Evolutionary conservation across 129 eudicot species (phyloP).

Genomic region (Lonicera japonica): DNA sequence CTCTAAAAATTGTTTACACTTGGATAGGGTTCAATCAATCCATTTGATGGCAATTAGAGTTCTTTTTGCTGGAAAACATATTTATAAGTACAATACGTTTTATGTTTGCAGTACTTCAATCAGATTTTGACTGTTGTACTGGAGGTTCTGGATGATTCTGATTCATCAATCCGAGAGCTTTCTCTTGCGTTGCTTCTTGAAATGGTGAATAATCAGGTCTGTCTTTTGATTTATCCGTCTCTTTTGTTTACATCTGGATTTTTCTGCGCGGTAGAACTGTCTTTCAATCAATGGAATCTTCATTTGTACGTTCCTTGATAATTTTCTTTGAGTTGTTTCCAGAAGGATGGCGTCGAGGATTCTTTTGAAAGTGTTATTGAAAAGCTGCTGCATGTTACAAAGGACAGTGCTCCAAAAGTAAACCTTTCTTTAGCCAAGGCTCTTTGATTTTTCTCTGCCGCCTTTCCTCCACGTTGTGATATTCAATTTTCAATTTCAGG

Average conservation of each 20-base stretch:
- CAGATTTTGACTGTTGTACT: conserved; percentile 85
- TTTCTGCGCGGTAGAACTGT: background rate
- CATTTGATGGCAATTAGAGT: background rate
- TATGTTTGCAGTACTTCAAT: conserved; percentile 78
- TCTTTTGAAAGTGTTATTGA: conserved; percentile 89
- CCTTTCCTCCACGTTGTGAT: conserved; percentile 14
- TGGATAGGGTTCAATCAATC: background rate
- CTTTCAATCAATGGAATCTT: background rate
- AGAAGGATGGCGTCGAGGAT: conserved; percentile 90
- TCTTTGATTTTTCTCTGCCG: background rate
- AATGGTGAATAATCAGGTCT: conserved; percentile 95
- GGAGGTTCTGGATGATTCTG: conserved; percentile 80
- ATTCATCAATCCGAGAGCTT: conserved; percentile 72
- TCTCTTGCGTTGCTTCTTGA: conserved; percentile 63
- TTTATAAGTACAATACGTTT: background rate
- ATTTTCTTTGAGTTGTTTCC: conserved; percentile 11
- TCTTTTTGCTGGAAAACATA: background rate
- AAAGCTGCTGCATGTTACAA: conserved; percentile 71
- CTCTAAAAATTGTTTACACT: no score
- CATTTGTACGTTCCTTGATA: background rate
- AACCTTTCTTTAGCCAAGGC: conserved; percentile 5
- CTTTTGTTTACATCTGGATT: background rate
- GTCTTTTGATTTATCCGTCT: background rate
- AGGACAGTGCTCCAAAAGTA: conserved; percentile 72
- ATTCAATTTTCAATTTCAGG: conserved; percentile 31